Percentiles rank a stretch among this genome's conserved stretches.
phyloP scores from a whole-genome alignment of 2,329 filamentous ascomycete species.

The Periconia digitata region DNA sequence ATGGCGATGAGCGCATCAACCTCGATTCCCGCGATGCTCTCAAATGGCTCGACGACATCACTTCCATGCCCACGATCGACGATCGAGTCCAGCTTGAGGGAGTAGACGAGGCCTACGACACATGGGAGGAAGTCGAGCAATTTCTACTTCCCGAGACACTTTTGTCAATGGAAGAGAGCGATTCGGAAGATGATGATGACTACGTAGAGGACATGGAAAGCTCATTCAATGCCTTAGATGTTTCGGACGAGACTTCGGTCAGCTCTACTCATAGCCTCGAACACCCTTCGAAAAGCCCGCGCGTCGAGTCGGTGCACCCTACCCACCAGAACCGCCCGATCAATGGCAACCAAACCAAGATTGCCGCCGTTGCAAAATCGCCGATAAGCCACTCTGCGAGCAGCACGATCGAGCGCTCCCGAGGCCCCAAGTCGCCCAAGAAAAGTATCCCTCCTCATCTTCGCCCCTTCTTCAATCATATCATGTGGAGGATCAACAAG shows the following conservation, averaged over 20 bases:
- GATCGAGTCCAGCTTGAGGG: conserved; percentile 50
- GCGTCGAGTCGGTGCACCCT: conserved; percentile 27
- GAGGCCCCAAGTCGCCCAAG: conserved; percentile 29
- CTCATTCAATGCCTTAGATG: conserved; percentile 40
- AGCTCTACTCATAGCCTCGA: conserved; percentile 48
- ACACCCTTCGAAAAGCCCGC: conserved; percentile 41
- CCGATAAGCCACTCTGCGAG: conserved; percentile 30
- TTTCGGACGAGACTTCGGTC: conserved; percentile 43
- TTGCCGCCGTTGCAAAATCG: conserved; percentile 9
- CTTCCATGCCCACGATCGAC: conserved; percentile 45
- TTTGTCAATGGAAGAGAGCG: conserved; percentile 51
- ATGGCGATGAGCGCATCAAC: conserved; percentile 44
- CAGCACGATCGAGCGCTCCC: conserved; percentile 28
- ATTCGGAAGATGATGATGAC: conserved; percentile 38
- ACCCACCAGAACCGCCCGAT: conserved; percentile 23
- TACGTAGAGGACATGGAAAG: conserved; percentile 42
- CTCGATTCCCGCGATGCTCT: conserved; percentile 52
- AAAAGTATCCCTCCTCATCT: conserved; percentile 42
- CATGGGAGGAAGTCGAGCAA: conserved; percentile 54
- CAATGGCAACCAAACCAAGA: conserved; percentile 27
- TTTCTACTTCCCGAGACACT: conserved; percentile 52
- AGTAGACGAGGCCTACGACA: conserved; percentile 49
- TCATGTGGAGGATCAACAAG: conserved; percentile 55
- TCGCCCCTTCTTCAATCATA: conserved; percentile 54
- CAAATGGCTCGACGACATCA: conserved; percentile 55